These are phyloP conservation scores for Boechera stricta DNA, from an alignment of 345 rosid genomes.

Conservation along the genomic window DNA sequence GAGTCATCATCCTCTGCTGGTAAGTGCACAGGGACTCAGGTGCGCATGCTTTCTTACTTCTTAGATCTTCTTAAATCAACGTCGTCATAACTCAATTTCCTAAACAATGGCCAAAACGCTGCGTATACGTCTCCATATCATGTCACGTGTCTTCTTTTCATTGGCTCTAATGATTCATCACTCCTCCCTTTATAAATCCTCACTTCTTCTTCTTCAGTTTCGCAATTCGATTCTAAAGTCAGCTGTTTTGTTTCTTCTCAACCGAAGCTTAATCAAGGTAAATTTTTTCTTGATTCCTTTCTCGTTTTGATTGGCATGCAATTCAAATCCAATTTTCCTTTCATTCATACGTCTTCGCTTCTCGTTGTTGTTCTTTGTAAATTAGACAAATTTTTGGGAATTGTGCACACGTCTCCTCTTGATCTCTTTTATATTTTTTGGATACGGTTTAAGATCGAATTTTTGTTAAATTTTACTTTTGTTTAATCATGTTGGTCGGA, in stretches of 20 bases:
- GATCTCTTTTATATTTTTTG: constrained; percentile 5
- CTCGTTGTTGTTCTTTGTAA: constrained; percentile 5
- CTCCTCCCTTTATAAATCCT: constrained; percentile 8
- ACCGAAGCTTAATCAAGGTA: constrained; percentile 15
- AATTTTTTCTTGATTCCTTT: background rate
- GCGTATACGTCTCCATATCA: background rate
- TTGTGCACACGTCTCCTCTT: background rate
- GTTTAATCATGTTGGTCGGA: constrained; percentile 20
- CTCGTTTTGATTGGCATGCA: background rate
- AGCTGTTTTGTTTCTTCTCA: background rate
- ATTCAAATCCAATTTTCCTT: background rate
- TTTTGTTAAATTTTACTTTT: background rate
- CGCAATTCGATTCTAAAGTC: constrained; percentile 24
- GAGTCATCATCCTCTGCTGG: background rate
- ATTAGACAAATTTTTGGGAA: background rate
- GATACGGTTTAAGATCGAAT: background rate
- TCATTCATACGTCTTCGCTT: background rate
- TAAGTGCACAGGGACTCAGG: background rate
- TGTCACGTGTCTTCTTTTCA: background rate
- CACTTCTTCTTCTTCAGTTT: constrained; percentile 31
- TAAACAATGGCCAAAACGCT: background rate
- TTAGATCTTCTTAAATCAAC: constrained; percentile 14
- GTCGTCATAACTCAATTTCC: constrained; percentile 1
- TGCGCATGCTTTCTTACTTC: background rate
- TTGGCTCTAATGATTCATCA: constrained; percentile 32